Evolutionary conservation across 2,329 filamentous ascomycete genomes (phyloP), one percentile per base, ranked within the genome.

Genomic region (Ascochyta fabae): DNA sequence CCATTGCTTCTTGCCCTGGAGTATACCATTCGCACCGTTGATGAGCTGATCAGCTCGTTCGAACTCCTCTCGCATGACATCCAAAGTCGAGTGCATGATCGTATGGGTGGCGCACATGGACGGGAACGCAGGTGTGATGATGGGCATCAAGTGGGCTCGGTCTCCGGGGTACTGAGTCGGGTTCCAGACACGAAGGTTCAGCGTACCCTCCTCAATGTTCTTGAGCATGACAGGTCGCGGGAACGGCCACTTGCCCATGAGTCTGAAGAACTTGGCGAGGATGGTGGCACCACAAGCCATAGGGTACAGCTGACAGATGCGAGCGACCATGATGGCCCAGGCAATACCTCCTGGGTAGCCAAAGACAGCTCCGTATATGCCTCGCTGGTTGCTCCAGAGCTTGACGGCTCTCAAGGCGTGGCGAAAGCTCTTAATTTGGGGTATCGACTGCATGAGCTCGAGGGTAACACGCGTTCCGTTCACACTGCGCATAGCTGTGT

Each of bases 41-140:
- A 92, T 87, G 50, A 97, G 88, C 47, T 90, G 83, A 47, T 88
- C 85, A 5, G 88, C 95, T 34, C 91, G 86, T 60, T 88, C 83
- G 19, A 98, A 84, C 72, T 99, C 95, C 42, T 88, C 84, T 62
- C 92, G 85, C 69, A 99, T 92, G 45, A 97, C 86, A 6, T 85
- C 81, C 80, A 92, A 91, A 1, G 92, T 96, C 1, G 94, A 98
- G 62, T 86, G 82, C 3, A 90, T 93, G 58, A 99, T 88, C 69
- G 96, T 98, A 80, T 96, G 95, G 0, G 95, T 98, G 1, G 95
- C 89, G 75, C 95, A 98, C 93, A 97, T 98, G 45, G 92, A 96
- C 3, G 95, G 95, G 73, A 97, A 98, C 1, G 95, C 93, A 1
- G 95, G 95, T 1, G 95, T 99, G 70, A 99, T 98, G 75, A 99